Percentiles rank a stretch among this genome's conserved stretches.
Conservation (phyloP, 2,329 filamentous ascomycete genomes). For the Nigrograna mackinnonii region DNA sequence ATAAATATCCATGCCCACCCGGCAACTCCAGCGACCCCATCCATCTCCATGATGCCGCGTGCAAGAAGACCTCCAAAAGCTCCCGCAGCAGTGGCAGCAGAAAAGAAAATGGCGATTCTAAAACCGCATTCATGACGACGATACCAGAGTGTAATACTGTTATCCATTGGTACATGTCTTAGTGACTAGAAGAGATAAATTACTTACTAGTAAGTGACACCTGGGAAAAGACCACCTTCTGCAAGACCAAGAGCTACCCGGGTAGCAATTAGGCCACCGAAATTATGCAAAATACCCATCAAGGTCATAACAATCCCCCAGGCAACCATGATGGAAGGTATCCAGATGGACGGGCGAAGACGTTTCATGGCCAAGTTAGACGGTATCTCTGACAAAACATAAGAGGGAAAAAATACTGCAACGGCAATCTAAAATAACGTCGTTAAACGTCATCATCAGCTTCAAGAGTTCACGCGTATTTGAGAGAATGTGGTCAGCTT, state of each 20-base stretch:
- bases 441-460: no score
- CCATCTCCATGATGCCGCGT: constrained; percentile 59
- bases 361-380: constrained; percentile 54
- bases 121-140: constrained; percentile 61
- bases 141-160: constrained; percentile 40
- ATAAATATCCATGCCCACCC: constrained; percentile 81
- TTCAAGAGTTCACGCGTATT: no score
- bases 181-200: no score
- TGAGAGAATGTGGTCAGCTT: no score
- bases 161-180: no score
- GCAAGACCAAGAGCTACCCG: constrained; percentile 67
- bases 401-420: constrained; percentile 53
- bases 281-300: constrained; percentile 66
- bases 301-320: constrained; percentile 70
- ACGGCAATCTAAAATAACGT: no score
- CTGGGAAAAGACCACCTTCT: constrained; percentile 69
- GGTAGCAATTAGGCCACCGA: constrained; percentile 54
- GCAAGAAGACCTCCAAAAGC: constrained; percentile 59
- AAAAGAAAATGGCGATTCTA: constrained; percentile 66
- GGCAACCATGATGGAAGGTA: constrained; percentile 67
- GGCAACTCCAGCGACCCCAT: constrained; percentile 57
- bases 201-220: no score
- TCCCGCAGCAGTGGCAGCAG: constrained; percentile 58
- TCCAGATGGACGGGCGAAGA: constrained; percentile 31
- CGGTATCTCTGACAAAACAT: constrained; percentile 64